Evolutionary conservation across 2,329 filamentous ascomycete genomes (phyloP).

Genomic region (Colletotrichum sp.): DNA sequence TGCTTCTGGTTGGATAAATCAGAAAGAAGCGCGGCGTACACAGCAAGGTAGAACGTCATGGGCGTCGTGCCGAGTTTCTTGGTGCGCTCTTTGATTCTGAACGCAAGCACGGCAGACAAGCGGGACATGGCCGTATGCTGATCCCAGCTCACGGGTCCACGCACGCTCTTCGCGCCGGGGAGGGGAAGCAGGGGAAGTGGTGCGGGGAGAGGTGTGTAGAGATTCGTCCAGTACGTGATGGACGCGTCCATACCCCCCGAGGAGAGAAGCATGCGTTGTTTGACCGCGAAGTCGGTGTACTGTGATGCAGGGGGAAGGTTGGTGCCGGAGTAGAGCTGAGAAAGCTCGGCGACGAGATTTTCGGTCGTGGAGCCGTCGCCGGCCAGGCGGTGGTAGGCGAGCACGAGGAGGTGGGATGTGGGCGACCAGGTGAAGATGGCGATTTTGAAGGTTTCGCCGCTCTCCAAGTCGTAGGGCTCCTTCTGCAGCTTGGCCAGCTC

Average conservation of each 20-base stretch:
- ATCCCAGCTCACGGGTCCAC: background rate
- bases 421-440: background rate
- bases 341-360: background rate
- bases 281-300: conserved; percentile 39
- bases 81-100: background rate
- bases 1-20: conserved; percentile 27
- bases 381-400: background rate
- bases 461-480: background rate
- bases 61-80: conserved; percentile 14
- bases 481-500: background rate
- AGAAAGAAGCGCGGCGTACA: conserved; percentile 24
- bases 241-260: conserved; percentile 22
- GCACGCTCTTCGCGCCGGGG: background rate
- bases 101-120: background rate
- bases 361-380: conserved; percentile 2
- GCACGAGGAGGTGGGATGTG: background rate
- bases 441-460: background rate
- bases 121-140: background rate
- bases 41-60: conserved; percentile 52
- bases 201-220: background rate
- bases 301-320: conserved; percentile 1
- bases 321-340: background rate
- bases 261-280: conserved; percentile 33
- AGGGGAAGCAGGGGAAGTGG: background rate
- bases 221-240: conserved; percentile 24